phyloP scores from a whole-genome alignment of 768 basidiomycete genomes.

The Kwoniella sp. region DNA sequence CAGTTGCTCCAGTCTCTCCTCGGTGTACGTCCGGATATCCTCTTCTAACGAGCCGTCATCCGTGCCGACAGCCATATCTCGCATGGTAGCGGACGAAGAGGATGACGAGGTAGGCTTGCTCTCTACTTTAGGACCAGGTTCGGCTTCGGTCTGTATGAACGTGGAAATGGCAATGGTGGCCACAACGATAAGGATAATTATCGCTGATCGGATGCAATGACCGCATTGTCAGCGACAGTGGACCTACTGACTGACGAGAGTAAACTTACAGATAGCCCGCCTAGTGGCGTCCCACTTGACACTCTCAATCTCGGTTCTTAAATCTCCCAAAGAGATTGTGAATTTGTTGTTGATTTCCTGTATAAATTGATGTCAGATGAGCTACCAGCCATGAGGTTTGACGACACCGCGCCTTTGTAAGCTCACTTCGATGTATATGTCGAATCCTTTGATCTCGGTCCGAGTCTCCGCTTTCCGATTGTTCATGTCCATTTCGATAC shows the following conservation, averaged over 20 bases:
- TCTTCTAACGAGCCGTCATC: conserved; percentile 41
- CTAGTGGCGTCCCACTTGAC: conserved; percentile 59
- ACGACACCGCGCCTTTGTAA: neutral
- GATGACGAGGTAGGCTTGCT: conserved; percentile 1
- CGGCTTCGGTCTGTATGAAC: conserved; percentile 24
- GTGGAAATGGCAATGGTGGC: conserved; percentile 39
- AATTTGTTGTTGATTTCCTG: conserved; percentile 60
- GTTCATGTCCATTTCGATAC: conserved; percentile 95
- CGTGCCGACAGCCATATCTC: conserved; percentile 45
- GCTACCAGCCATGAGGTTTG: neutral
- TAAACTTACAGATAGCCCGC: conserved; percentile 52
- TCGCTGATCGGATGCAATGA: conserved; percentile 17
- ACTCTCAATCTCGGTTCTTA: conserved; percentile 58
- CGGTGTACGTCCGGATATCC: conserved; percentile 32
- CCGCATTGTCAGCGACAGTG: conserved; percentile 8
- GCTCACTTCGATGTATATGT: conserved; percentile 68
- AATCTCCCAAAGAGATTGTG: conserved; percentile 58
- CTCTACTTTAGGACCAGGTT: conserved; percentile 10
- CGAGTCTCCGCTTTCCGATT: conserved; percentile 88
- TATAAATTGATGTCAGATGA: neutral
- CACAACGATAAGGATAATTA: conserved; percentile 50
- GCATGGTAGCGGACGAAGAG: conserved; percentile 30
- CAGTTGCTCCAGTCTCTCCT: conserved; percentile 42
- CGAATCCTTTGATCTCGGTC: conserved; percentile 77
- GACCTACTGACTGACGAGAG: neutral